Evolutionary conservation across 805 yeast genomes (phyloP).

Genomic region (Middelhovenomyces tepae): DNA sequence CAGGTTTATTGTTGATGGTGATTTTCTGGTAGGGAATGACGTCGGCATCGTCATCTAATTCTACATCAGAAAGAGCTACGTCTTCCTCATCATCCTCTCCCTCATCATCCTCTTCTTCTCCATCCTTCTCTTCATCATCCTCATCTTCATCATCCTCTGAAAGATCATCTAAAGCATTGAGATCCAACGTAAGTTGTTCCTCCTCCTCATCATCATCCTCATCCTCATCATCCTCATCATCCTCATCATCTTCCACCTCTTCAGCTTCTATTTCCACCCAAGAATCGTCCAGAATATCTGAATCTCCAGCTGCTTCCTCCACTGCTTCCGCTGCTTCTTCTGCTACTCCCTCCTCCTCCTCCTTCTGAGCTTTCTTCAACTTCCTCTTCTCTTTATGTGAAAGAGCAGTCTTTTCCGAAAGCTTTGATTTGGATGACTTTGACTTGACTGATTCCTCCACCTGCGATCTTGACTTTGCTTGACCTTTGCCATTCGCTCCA

Average conservation of each 20-base stretch:
- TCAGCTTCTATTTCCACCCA: slow-evolving; percentile 12
- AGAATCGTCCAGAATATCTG: slow-evolving; percentile 16
- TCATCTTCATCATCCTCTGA: slow-evolving; percentile 33
- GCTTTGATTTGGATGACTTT: too few relatives aligned
- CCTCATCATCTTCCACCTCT: slow-evolving; percentile 10
- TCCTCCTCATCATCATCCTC: slow-evolving; percentile 28
- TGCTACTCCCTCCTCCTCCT: slow-evolving; percentile 11
- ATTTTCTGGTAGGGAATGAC: slow-evolving; percentile 85
- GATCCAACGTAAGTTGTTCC: slow-evolving; percentile 28
- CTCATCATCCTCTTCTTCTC: slow-evolving; percentile 45
- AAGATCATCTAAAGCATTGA: slow-evolving; percentile 23
- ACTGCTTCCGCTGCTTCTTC: slow-evolving; percentile 10
- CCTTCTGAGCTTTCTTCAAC: slow-evolving; percentile 9
- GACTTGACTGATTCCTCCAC: too few relatives aligned
- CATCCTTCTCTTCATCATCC: slow-evolving; percentile 39
- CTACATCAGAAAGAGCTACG: slow-evolving; percentile 82
- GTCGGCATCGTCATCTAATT: slow-evolving; percentile 89
- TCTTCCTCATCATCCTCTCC: slow-evolving; percentile 71
- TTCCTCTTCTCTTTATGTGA: slow-evolving; percentile 16
- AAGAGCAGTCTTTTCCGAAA: slow-evolving; percentile 7
- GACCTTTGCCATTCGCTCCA: too few relatives aligned
- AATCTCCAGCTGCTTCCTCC: slow-evolving; percentile 12
- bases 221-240: slow-evolving; percentile 23
- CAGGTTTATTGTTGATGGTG: slow-evolving; percentile 81
- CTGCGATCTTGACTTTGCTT: too few relatives aligned